Base-by-base conservation (phyloP, 108 stramenopile genomes). In the Mediolabrus comicus region DNA sequence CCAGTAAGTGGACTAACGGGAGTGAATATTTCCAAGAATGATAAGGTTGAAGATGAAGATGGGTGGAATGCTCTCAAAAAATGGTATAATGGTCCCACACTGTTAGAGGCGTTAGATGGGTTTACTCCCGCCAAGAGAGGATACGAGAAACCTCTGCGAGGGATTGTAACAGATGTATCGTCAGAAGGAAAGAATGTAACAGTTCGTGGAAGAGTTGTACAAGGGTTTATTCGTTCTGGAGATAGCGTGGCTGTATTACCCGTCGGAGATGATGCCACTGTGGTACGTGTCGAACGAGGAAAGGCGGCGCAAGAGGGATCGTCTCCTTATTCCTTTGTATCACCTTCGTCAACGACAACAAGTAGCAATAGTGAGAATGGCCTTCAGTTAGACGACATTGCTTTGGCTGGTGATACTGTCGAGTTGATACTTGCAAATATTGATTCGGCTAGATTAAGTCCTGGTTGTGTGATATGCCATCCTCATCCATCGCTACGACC, bases 401-500 rank as follows among this genome's bases (percentile, higher is more conserved):
- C 89, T 8, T 54, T 85, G 29, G 95, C 95, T n/a, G 95, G 95
- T 61, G 97, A 97, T 61, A 90, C 86, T 36, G 88, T 90, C 11
- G 95, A 97, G 35, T 46, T 94, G 4, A 65, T 74, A 24, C 64
- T 97, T 8, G 52, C 66, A 0, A 93, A 90, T 16, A 84, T 96
- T 24, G 97, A 97, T 39, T 61, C 87, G 2, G 73, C 89, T 31
- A 74, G 92, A 49, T 54, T 96, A 24, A 80, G 87, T 33, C 68
- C 85, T 5, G 95, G 95, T n/a, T 89, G 81, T 62, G 82, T 96
- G 6, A 46, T 96, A 57, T 79, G 86, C 41, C 83, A 89, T 54
- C 83, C 83, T 5, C 72, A 86, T 52, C 59, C 59, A 24, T 56
- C 71, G 22, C 32, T 90, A 26, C 80, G 87, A 9, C 86, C 89